Conservation (phyloP, 306 rosid genomes). For the Malus fusca region DNA sequence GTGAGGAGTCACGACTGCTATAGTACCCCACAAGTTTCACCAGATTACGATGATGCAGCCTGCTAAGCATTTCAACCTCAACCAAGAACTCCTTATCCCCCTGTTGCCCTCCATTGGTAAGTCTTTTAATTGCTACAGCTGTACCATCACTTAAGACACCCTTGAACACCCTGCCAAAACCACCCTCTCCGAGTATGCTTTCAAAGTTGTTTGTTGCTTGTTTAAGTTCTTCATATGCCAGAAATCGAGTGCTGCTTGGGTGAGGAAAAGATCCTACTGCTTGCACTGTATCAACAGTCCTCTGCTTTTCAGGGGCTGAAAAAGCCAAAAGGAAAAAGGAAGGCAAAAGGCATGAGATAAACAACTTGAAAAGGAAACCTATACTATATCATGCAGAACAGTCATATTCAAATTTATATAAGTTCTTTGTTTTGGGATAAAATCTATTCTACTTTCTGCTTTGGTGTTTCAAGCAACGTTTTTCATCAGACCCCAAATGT, state of each 20-base stretch:
- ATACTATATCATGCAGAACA: background rate
- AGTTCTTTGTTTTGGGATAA: too few relatives aligned
- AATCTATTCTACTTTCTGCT: background rate
- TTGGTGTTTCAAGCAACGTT: constrained; percentile 5
- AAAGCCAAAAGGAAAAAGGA: background rate
- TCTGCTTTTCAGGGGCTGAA: constrained; percentile 57
- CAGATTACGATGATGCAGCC: constrained; percentile 95
- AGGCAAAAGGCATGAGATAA: background rate
- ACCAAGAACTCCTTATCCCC: constrained; percentile 91
- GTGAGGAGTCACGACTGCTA: constrained; percentile 75
- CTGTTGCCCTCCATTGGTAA: constrained; percentile 88
- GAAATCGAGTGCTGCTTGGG: constrained; percentile 85
- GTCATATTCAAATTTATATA: background rate
- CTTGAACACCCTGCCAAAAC: constrained; percentile 88
- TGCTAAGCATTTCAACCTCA: constrained; percentile 97
- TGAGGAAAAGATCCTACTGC: constrained; percentile 63
- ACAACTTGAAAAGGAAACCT: background rate
- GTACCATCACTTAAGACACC: constrained; percentile 93
- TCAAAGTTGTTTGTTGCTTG: constrained; percentile 95
- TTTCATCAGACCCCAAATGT: background rate
- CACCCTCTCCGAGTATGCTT: constrained; percentile 89
- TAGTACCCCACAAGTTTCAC: constrained; percentile 92
- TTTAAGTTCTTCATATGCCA: constrained; percentile 89
- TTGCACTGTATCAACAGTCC: constrained; percentile 35
- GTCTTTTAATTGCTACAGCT: constrained; percentile 92